These are phyloP conservation scores for Panellus pusillus DNA, from an alignment of 768 basidiomycete species.

Conservation along the genomic window DNA sequence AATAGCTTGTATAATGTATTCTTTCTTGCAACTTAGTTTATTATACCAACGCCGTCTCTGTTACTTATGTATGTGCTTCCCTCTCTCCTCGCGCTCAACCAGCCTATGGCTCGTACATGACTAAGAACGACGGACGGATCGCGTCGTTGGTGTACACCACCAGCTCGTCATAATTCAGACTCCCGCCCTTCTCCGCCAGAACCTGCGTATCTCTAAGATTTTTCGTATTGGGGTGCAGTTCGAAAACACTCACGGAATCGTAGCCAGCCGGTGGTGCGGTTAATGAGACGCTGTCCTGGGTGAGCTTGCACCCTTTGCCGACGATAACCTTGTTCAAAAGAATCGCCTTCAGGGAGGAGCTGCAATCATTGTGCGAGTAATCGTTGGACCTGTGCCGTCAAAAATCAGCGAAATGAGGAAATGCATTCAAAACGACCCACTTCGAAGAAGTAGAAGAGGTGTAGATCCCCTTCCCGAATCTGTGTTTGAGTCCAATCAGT, in stretches of 20 bases:
- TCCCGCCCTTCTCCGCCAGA: slow-evolving; percentile 65
- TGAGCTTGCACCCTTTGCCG: slow-evolving; percentile 67
- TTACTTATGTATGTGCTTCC: neutral
- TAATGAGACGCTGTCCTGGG: slow-evolving; percentile 53
- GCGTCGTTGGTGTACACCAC: slow-evolving; percentile 73
- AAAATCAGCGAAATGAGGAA: neutral
- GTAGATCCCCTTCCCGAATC: slow-evolving; percentile 72
- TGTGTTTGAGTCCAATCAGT: slow-evolving; percentile 23
- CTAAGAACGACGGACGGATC: slow-evolving; percentile 68
- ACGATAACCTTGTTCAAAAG: slow-evolving; percentile 76
- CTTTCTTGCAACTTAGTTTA: neutral
- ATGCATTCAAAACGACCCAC: slow-evolving; percentile 29
- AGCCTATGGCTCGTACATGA: slow-evolving; percentile 59
- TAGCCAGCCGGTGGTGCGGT: slow-evolving; percentile 62
- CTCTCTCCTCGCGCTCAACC: neutral
- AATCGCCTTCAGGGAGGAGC: slow-evolving; percentile 59
- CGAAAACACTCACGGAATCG: slow-evolving; percentile 56
- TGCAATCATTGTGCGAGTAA: slow-evolving; percentile 60
- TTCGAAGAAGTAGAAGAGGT: slow-evolving; percentile 81
- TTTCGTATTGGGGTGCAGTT: neutral
- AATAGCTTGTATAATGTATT: slow-evolving; percentile 23
- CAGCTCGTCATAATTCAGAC: slow-evolving; percentile 69
- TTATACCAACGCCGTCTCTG: neutral
- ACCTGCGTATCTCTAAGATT: slow-evolving; percentile 39
- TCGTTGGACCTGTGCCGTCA: slow-evolving; percentile 54